Percentiles rank a stretch among this genome's conserved stretches.
These are phyloP conservation scores for Neohortaea acidophila DNA, from an alignment of 495 filamentous ascomycete species.

Conservation along the genomic window DNA sequence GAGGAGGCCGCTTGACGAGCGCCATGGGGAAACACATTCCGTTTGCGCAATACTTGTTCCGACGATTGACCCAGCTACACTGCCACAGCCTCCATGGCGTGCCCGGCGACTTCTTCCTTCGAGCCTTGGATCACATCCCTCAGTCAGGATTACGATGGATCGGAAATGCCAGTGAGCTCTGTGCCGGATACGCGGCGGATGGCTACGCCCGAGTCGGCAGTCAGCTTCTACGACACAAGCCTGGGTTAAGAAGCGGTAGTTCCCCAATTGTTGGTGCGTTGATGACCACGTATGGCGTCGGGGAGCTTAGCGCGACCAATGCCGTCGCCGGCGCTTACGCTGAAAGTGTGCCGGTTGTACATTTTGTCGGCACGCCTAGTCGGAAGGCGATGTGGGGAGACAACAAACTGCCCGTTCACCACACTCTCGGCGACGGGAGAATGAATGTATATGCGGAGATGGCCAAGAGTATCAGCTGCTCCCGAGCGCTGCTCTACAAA, in stretches of 20 bases:
- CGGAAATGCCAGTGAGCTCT: conserved; percentile 55
- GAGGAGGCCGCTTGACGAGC: too few species aligned
- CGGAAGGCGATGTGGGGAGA: conserved; percentile 23
- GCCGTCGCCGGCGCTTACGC: conserved; percentile 54
- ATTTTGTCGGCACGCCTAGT: conserved; percentile 59
- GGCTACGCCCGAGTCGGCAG: conserved; percentile 43
- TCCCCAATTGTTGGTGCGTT: conserved; percentile 40
- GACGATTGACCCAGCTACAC: conserved; percentile 1
- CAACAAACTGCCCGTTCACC: conserved; percentile 60
- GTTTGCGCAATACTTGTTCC: conserved; percentile 5
- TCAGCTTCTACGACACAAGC: neutral
- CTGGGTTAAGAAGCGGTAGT: neutral
- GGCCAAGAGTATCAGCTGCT: conserved; percentile 54
- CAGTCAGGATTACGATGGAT: conserved; percentile 47
- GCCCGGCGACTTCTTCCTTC: conserved; percentile 38
- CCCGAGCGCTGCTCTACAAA: conserved; percentile 52
- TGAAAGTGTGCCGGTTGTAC: conserved; percentile 62
- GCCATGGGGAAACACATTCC: too few species aligned
- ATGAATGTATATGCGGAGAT: conserved; percentile 76
- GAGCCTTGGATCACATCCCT: conserved; percentile 45
- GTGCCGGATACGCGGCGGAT: conserved; percentile 56
- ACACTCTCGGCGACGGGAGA: conserved; percentile 85
- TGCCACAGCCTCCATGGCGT: conserved; percentile 36
- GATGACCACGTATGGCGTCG: conserved; percentile 63
- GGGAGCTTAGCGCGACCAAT: conserved; percentile 54